These are phyloP conservation scores for Coemansia sp. DNA, from an alignment of 192 early-diverging fungal species.

Conservation along the genomic window DNA sequence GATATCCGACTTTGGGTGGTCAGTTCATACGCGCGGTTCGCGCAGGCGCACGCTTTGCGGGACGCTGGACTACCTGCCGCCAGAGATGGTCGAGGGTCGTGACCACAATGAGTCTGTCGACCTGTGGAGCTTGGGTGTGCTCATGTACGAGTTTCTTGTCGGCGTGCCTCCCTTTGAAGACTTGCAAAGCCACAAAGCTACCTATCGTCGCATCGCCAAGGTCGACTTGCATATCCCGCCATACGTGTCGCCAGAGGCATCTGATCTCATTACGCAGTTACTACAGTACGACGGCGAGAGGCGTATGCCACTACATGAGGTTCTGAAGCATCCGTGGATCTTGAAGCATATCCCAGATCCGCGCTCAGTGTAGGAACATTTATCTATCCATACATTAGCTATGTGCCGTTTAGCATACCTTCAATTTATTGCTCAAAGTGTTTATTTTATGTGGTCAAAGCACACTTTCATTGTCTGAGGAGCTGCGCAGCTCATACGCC, in stretches of 20 bases:
- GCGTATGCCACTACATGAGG: constrained; percentile 74
- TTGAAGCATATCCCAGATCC: constrained; percentile 42
- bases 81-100: constrained; percentile 92
- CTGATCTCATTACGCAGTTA: constrained; percentile 82
- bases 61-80: constrained; percentile 94
- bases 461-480: background rate
- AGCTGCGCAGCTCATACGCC: constrained; percentile 33
- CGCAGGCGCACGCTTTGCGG: constrained; percentile 91
- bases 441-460: background rate
- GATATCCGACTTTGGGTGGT: constrained; percentile 98
- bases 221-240: constrained; percentile 86
- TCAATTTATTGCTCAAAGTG: background rate
- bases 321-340: constrained; percentile 83
- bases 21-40: constrained; percentile 80
- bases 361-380: constrained; percentile 7
- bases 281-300: constrained; percentile 71
- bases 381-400: background rate
- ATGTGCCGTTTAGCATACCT: background rate
- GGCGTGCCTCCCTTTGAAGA: constrained; percentile 93
- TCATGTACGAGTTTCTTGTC: constrained; percentile 93
- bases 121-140: constrained; percentile 91
- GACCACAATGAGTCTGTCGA: constrained; percentile 84
- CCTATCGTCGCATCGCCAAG: constrained; percentile 81
- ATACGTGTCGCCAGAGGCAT: constrained; percentile 76
- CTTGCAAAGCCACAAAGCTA: constrained; percentile 64